phyloP scores from a whole-genome alignment of 208 protist genomes.

The Borovskyia barvae region DNA sequence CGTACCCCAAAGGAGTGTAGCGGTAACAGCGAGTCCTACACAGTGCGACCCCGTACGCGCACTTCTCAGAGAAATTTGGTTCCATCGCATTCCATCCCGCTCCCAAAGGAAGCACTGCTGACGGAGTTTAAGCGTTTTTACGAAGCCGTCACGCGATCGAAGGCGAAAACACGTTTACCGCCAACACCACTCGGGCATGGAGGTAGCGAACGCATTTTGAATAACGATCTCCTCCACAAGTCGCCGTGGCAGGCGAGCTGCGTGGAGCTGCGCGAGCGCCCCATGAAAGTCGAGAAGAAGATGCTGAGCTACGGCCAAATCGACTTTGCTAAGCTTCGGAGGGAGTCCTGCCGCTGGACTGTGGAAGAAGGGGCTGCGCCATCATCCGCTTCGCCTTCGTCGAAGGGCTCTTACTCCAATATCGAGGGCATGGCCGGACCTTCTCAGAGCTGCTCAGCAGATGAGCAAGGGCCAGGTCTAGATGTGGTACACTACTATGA shows the following conservation, averaged over 20 bases:
- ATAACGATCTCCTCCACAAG: conserved; percentile 28
- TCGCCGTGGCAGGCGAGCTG: conserved; percentile 35
- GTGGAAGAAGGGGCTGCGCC: neutral
- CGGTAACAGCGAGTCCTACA: conserved; percentile 10
- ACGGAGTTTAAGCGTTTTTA: conserved; percentile 29
- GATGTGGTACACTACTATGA: conserved; percentile 42
- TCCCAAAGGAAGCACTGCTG: conserved; percentile 8
- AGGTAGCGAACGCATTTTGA: conserved; percentile 32
- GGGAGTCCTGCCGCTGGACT: neutral
- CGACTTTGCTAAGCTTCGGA: conserved; percentile 23
- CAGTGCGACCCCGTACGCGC: conserved; percentile 3
- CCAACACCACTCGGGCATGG: conserved; percentile 25
- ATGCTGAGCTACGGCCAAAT: conserved; percentile 25
- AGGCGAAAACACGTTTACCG: conserved; percentile 9
- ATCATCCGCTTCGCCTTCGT: neutral
- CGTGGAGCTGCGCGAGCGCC: conserved; percentile 29
- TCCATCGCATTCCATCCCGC: neutral
- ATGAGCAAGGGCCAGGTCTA: conserved; percentile 16
- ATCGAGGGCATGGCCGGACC: conserved; percentile 18
- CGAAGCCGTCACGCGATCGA: conserved; percentile 15
- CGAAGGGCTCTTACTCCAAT: conserved; percentile 19
- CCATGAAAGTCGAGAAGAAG: conserved; percentile 11
- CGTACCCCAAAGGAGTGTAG: neutral
- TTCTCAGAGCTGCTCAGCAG: neutral
- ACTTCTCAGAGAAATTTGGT: neutral